phyloP scores from a whole-genome alignment of 805 yeast species.

The Spathaspora gorwiae region DNA sequence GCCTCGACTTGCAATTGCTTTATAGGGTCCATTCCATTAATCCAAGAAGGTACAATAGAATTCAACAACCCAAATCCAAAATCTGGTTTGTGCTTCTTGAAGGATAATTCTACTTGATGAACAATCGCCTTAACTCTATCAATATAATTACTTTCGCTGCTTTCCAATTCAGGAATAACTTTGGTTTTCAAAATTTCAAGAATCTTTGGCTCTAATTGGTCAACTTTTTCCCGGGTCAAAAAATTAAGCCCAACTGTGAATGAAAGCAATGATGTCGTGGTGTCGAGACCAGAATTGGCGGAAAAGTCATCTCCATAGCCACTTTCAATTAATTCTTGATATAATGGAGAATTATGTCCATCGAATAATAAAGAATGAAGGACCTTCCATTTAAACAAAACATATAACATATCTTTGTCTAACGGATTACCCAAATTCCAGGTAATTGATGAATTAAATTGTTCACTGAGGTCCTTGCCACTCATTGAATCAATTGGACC shows the following conservation, averaged over 20 bases:
- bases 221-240: constrained; percentile 41
- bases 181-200: constrained; percentile 41
- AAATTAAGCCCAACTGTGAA: constrained; percentile 88
- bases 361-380: constrained; percentile 70
- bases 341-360: constrained; percentile 89
- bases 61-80: constrained; percentile 79
- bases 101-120: constrained; percentile 79
- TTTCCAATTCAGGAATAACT: constrained; percentile 28
- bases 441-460: constrained; percentile 76
- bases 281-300: constrained; percentile 83
- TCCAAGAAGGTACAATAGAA: constrained; percentile 80
- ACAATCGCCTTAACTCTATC: constrained; percentile 74
- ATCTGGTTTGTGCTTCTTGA: constrained; percentile 83
- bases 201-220: constrained; percentile 48
- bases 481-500: constrained; percentile 73
- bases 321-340: constrained; percentile 79
- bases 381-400: constrained; percentile 67
- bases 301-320: constrained; percentile 83
- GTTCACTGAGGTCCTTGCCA: constrained; percentile 60
- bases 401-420: constrained; percentile 49
- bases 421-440: constrained; percentile 80
- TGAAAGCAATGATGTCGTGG: constrained; percentile 68
- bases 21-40: constrained; percentile 75
- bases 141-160: constrained; percentile 19
- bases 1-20: constrained; percentile 61